Base-by-base conservation (phyloP, 257 asterid genomes). In the Agastache rugosa region DNA sequence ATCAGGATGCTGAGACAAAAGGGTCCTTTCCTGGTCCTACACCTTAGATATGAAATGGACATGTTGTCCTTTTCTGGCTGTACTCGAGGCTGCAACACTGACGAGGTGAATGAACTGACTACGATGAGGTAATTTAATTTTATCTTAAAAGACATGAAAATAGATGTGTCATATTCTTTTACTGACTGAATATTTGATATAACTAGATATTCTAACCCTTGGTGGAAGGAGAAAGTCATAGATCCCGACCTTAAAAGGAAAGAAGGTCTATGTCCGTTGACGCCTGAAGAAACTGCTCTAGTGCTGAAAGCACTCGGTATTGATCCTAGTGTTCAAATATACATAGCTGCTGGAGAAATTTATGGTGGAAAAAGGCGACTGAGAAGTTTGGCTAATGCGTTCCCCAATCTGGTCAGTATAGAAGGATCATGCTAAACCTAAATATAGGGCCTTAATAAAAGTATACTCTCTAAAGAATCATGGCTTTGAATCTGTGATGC, bases 41-140 rank as follows among this genome's bases (percentile, higher is more conserved):
- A 83, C 77, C 86, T 86, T 34, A 83, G 90, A 79, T 86, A 86
- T 41, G 90, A 86, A 83, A 86, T 86, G 90, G 90, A 86, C 63
- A 86, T 83, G 90, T 47, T 86, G 84, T 83, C 90, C 8, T 86
- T 86, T 58, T 79, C 90, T 11, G 90, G 90, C 29, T 86, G 90
- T 70, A 83, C 81, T 51, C 79, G 10, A 77, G 90, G 90, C 74
- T 83, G 87, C 88, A 81, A 79, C 37, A 44, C 68, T 5, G 71
- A 77, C 16, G 90, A 86, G 64, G 80, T 81, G 41, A 77, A 81
- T 60, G 86, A 81, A 69, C 75, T 86, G 48, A 83, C 90, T 45
- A 63, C 59, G 27, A 83, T 83, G 90, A 83, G 90, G 90, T 86
- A 83, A 64, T 27, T 56, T 7, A 41, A 23, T 27, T 59, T 65